Evolutionary conservation across 306 rosid genomes (phyloP).

Genomic region (Vigna angularis): DNA sequence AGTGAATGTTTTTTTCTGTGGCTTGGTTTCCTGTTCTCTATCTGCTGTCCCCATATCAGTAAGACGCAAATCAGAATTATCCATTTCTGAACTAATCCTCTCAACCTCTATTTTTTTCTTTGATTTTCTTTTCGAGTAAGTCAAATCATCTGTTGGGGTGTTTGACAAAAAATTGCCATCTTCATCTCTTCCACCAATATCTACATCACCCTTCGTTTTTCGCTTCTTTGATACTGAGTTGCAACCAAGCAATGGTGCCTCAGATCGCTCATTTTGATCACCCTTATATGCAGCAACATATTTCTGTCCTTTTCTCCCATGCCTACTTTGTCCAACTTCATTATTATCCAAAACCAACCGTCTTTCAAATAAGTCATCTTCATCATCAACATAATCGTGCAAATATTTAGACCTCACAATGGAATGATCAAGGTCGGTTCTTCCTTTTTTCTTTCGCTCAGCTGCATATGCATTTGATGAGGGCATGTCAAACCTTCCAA

Average conservation of each 20-base stretch:
- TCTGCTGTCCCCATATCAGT: slow-evolving; percentile 62
- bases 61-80: slow-evolving; percentile 63
- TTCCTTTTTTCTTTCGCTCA: slow-evolving; percentile 68
- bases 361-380: slow-evolving; percentile 63
- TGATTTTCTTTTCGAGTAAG: slow-evolving; percentile 61
- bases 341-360: slow-evolving; percentile 56
- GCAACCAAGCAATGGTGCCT: slow-evolving; percentile 77
- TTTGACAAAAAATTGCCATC: slow-evolving; percentile 55
- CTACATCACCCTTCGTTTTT: slow-evolving; percentile 66
- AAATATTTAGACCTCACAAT: slow-evolving; percentile 49
- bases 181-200: slow-evolving; percentile 58
- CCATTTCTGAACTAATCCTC: slow-evolving; percentile 64
- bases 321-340: slow-evolving; percentile 59
- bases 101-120: slow-evolving; percentile 77
- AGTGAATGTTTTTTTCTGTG: slow-evolving; percentile 82
- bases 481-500: slow-evolving; percentile 57
- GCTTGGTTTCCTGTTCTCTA: slow-evolving; percentile 78
- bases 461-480: slow-evolving; percentile 51
- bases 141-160: slow-evolving; percentile 55
- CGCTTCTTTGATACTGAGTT: slow-evolving; percentile 68
- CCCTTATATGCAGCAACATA: slow-evolving; percentile 51
- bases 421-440: slow-evolving; percentile 54
- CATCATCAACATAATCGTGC: slow-evolving; percentile 60
- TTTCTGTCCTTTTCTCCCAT: slow-evolving; percentile 61
- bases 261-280: slow-evolving; percentile 60